These are phyloP conservation scores for Zea mays DNA, from an alignment of 176 grass and related monocot species.

Conservation along the genomic window DNA sequence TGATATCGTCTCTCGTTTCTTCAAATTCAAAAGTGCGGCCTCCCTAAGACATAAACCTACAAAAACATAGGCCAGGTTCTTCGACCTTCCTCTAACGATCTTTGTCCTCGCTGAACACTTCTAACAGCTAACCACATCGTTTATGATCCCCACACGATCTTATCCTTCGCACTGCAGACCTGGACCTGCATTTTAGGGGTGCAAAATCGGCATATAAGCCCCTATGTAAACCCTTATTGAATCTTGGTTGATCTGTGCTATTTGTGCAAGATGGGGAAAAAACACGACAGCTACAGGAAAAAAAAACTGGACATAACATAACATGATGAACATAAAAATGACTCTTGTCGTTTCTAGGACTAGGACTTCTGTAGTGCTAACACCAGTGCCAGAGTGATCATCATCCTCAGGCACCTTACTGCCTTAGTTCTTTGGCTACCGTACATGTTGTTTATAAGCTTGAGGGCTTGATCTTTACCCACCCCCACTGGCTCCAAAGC, in stretches of 20 bases:
- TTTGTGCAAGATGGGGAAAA: conserved; percentile 16
- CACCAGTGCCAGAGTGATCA: neutral
- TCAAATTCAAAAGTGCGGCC: neutral
- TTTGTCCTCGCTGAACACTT: neutral
- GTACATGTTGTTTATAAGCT: neutral
- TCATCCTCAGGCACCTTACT: neutral
- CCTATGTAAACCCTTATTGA: conserved; percentile 6
- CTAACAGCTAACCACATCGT: conserved; percentile 3
- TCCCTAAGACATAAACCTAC: conserved; percentile 25
- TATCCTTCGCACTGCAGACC: neutral
- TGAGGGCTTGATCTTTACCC: neutral
- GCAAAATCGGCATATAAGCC: neutral
- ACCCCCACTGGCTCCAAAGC: neutral
- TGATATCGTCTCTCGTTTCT: neutral
- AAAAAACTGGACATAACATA: conserved; percentile 1
- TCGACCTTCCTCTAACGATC: conserved; percentile 2
- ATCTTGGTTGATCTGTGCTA: neutral
- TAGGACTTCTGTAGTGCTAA: neutral
- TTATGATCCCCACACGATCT: conserved; percentile 2
- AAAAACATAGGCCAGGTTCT: conserved; percentile 9
- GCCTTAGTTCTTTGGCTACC: neutral
- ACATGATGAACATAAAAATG: conserved; percentile 19
- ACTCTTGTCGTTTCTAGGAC: neutral
- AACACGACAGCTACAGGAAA: neutral
- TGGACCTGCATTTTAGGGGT: neutral